Base-by-base conservation (phyloP, 192 early-diverging fungal species). In the Backusella parvicylindrica region DNA sequence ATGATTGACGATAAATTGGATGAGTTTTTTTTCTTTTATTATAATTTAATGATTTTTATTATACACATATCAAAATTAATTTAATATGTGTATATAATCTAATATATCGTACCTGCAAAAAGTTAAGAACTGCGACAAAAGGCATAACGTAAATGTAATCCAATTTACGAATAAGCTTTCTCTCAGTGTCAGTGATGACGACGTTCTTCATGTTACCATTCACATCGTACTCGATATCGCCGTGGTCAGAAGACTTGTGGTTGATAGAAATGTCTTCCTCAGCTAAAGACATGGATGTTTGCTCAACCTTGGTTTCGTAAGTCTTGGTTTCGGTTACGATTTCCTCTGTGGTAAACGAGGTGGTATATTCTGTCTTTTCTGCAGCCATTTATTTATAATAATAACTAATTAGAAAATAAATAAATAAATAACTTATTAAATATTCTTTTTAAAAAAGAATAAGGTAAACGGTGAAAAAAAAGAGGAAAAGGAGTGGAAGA, bases 141-240 rank as follows among this genome's bases (percentile, higher is more conserved):
- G 76, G 76, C 76, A 77, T 77, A 18, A 77, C 76, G 28, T 72
- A 72, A 15, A 77, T 50, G 35, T 23, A 77, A 70, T 77, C 76
- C 28, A 77, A 26, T 16, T 50, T 64, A 40, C 70, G 70, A 31
- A 77, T 47, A 2, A 72, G n/a, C 6, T 38, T 43, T 30, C 23
- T 63, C 30, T 76, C 75, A 1, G n/a, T 56, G 2, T 15, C 6
- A 6, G 38, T 64, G 23, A 68, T 68, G 43, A 35, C 31, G 26
- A 49, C 28, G 28, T 53, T 18, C 11, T 32, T 30, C 18, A 11
- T 28, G 16, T 71, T 71, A 31, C 70, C 70, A 1, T 71, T 47
- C 3, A 49, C 70, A 56, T 71, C 70, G 3, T 31, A 49, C 4
- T 30, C 41, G 21, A 1, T 2, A 1, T 50, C 70, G 18, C 18